A percentile compares a stretch with the other conserved stretches of the same genome.
Evolutionary conservation across 306 rosid species (phyloP).

Genomic region (Albizia julibrissin): DNA sequence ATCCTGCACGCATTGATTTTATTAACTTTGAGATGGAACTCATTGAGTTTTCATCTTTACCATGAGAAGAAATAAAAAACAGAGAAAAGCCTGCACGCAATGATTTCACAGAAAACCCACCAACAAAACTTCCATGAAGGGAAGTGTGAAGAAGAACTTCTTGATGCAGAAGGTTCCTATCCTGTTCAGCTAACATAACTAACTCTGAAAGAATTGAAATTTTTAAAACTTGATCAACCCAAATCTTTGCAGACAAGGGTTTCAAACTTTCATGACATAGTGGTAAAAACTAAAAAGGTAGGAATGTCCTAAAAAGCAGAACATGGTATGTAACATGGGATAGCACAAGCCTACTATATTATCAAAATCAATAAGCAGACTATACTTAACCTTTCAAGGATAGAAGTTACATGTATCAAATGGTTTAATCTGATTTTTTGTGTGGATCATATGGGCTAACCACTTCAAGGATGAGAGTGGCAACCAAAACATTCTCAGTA

Average conservation of each 20-base stretch:
- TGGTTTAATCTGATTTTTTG: not conserved
- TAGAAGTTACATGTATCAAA: not conserved
- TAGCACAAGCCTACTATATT: not conserved
- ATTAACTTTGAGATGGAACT: not conserved
- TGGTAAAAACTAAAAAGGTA: not conserved
- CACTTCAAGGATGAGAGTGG: not conserved
- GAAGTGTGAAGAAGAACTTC: not conserved
- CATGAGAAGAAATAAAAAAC: not conserved
- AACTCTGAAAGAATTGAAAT: not conserved
- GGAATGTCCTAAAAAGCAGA: not conserved
- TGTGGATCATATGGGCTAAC: not conserved
- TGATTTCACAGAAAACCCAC: not conserved
- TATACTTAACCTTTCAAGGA: not conserved
- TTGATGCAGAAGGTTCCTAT: not conserved
- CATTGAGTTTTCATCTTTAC: not conserved
- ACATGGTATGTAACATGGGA: not conserved
- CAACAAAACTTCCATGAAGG: not conserved
- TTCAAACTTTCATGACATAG: not conserved
- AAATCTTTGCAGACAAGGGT: not conserved
- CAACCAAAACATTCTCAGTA: conserved; percentile 6
- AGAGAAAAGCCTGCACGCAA: not conserved
- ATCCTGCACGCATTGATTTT: not conserved
- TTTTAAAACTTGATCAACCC: not conserved
- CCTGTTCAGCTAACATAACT: not conserved
- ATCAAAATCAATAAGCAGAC: not conserved